These are phyloP conservation scores for Trichoderma lentiforme DNA, from an alignment of 2,329 filamentous ascomycete species.

Conservation along the genomic window DNA sequence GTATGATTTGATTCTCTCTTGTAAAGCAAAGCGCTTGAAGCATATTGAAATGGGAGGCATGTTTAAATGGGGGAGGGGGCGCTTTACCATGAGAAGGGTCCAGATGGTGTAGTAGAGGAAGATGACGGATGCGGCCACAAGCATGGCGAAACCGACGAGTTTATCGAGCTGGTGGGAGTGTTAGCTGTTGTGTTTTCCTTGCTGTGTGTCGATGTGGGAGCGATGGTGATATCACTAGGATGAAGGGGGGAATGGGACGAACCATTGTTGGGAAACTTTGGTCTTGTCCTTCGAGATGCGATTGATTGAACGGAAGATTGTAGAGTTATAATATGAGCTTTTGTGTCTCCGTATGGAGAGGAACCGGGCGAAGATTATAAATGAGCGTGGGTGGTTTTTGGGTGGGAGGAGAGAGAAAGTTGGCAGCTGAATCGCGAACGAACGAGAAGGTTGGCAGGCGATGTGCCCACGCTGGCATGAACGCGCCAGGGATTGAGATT, in stretches of 20 bases:
- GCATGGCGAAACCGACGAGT: constrained; percentile 66
- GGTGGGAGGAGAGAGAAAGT: neutral
- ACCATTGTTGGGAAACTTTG: constrained; percentile 30
- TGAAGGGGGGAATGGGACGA: constrained; percentile 8
- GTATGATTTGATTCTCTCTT: neutral
- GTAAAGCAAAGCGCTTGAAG: neutral
- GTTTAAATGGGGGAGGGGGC: neutral
- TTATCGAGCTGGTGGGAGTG: constrained; percentile 72
- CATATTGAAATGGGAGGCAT: too few relatives aligned
- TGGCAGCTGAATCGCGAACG: constrained; percentile 4
- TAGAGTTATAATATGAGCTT: neutral
- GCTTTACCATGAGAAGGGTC: constrained; percentile 88
- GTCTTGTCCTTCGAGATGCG: neutral
- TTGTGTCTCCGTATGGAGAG: neutral
- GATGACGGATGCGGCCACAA: constrained; percentile 61
- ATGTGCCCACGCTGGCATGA: constrained; percentile 21
- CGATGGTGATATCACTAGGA: neutral
- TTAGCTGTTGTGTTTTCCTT: neutral
- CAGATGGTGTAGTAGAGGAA: constrained; percentile 92
- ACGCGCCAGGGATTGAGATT: constrained; percentile 1
- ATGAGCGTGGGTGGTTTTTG: constrained; percentile 13
- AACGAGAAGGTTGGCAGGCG: neutral
- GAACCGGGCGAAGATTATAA: neutral
- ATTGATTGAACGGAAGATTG: neutral
- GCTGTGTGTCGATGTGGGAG: neutral